Base-by-base conservation (phyloP, 306 rosid species). In the Acacia acuminata region DNA sequence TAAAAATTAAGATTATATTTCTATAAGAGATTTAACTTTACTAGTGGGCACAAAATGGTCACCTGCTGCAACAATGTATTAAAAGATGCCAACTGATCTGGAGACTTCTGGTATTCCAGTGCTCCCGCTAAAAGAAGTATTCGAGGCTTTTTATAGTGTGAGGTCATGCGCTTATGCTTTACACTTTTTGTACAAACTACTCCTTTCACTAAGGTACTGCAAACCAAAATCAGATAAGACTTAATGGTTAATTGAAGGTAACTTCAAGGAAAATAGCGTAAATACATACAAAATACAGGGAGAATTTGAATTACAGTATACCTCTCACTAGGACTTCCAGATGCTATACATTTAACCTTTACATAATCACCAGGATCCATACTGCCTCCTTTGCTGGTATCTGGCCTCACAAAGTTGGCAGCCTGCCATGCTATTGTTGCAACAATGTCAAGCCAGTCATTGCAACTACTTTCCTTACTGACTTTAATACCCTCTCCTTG, bases 111-210 rank as follows among this genome's bases (percentile, higher is more conserved):
- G 82, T 88, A 91, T 77, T 91, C 95, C 32, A 91, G 88, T 40
- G 93, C 84, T 83, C 95, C 95, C 22, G 92, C 99, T 80, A 96
- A 71, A 71, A 87, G 87, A 42, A 96, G 94, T 38, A 96, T 83
- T 75, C 94, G 88, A 71, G 99, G 92, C 47, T 84, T 94, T 85
- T 88, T 92, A 92, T 91, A 96, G 80, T 91, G 98, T 17, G 99
- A 91, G 56, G 93, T 92, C 99, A 96, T 96, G 85, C 99, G 98
- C 88, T 96, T 96, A 87, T 96, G 99, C 93, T 90, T 96, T 83
- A 96, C 91, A 85, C 90, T 96, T 88, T 96, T 96, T 48, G 99
- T 96, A 83, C 99, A 96, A 76, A 92, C 97, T 38, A 96, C 94
- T 79, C 98, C 99, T 84, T 91, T 96, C 48, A 94, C 75, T 66